Percentiles rank a stretch among this genome's conserved stretches.
Evolutionary conservation across 805 yeast species (phyloP).

Genomic region (Metschnikowia shivogae): DNA sequence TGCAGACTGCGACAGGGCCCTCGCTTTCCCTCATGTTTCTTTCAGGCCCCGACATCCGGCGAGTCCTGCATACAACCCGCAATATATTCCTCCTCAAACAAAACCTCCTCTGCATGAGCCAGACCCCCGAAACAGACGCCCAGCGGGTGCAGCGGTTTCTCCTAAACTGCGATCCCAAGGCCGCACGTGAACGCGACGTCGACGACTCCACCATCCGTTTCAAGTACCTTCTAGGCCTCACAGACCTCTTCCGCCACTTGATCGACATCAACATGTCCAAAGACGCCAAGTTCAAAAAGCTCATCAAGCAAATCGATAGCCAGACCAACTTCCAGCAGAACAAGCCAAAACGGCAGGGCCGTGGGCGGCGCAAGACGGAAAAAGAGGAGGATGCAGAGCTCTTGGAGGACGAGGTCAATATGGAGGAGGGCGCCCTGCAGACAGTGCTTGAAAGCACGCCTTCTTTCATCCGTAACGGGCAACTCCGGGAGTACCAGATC

Average conservation of each 20-base stretch:
- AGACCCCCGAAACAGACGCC: constrained; percentile 3
- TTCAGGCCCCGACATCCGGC: too few species aligned
- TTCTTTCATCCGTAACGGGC: constrained; percentile 63
- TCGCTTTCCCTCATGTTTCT: too few species aligned
- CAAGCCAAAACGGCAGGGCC: constrained; percentile 26
- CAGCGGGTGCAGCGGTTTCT: constrained; percentile 12
- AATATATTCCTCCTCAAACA: neutral
- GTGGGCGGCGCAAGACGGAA: constrained; percentile 78
- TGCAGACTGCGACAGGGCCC: too few species aligned
- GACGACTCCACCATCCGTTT: constrained; percentile 77
- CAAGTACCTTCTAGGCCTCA: constrained; percentile 72
- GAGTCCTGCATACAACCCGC: too few species aligned
- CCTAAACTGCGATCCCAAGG: constrained; percentile 45
- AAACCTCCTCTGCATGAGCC: neutral
- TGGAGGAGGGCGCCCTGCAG: constrained; percentile 42
- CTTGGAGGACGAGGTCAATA: constrained; percentile 73
- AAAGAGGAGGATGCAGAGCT: constrained; percentile 95
- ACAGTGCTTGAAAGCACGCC: constrained; percentile 88
- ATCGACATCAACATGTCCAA: constrained; percentile 76
- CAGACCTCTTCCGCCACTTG: constrained; percentile 85
- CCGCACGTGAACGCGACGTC: constrained; percentile 45
- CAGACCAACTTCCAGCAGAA: constrained; percentile 38
- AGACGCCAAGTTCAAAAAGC: constrained; percentile 64
- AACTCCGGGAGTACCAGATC: constrained; percentile 82
- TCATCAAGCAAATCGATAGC: constrained; percentile 54